Evolutionary conservation across 2,329 filamentous ascomycete species (phyloP), one percentile per base, ranked within the genome.

Genomic region (Pestalotiopsis sp.): DNA sequence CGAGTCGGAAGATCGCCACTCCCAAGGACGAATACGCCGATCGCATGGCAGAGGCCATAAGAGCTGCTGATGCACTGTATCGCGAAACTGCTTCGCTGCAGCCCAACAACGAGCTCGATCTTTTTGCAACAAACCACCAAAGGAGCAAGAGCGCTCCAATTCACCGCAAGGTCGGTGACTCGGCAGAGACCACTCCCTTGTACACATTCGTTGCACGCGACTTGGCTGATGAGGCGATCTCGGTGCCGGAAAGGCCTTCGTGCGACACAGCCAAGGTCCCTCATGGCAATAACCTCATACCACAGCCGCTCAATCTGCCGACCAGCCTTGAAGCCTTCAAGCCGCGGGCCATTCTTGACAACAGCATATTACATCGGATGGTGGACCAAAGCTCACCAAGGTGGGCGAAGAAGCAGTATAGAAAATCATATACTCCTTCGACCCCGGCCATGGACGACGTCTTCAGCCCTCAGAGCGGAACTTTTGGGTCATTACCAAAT

Each of bases 11-110:
- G 23, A 59, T 17, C 14, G 13, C 57, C 23, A 59, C 23, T 27
- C 62, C 67, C 9, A 12, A 69, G 5, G 68, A 66, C 9, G 62
- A 68, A 14, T 69, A 71, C n/a, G 78, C 82, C 56, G 87, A 89
- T 72, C 86, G 86, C 59, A 85, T 83, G 68, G 83, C 82, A 25
- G 82, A 80, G 72, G 87, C 87, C 45, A 90, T 90, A 86, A 82
- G 85, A 73, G 87, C 87, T 17, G 88, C 88, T 7, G 88, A 90
- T 67, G 85, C 84, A 2, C 80, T 90, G 49, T 86, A 90, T 73
- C 82, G 82, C 66, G 80, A 87, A 70, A 90, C 87, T 0, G 86
- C 84, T 62, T 84, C 79, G 25, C 76, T 90, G n/a, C 87, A 90
- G 70, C 81, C 82, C 0, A 80, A 74, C 62, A 80, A 82, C 66